Percentiles rank a stretch among this genome's conserved stretches.
Evolutionary conservation across 192 early-diverging fungal genomes (phyloP).

Genomic region (Podila clonocystis): DNA sequence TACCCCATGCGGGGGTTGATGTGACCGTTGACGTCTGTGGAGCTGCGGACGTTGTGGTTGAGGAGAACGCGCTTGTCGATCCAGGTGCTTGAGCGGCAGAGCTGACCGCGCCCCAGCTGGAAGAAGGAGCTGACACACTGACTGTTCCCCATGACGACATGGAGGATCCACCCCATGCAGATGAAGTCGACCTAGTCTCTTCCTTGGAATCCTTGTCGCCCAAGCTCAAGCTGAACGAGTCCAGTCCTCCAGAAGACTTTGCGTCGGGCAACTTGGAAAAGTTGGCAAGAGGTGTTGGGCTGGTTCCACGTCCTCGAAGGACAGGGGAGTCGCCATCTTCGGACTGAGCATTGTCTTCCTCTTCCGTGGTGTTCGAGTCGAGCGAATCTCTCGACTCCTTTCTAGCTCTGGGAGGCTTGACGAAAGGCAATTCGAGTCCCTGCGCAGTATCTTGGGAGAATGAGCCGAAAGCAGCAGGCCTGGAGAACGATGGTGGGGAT

Average conservation of each 20-base stretch:
- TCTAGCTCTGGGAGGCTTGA: constrained; percentile 28
- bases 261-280: constrained; percentile 5
- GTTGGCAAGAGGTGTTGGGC: background rate
- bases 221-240: constrained; percentile 37
- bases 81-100: background rate
- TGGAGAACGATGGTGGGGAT: background rate
- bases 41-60: background rate
- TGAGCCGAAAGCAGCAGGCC: constrained; percentile 4
- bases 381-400: constrained; percentile 34
- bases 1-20: constrained; percentile 12
- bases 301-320: constrained; percentile 1
- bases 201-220: constrained; percentile 16
- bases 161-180: constrained; percentile 34
- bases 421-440: constrained; percentile 28
- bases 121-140: constrained; percentile 3
- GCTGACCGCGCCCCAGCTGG: background rate
- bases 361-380: constrained; percentile 42
- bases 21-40: constrained; percentile 16
- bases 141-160: constrained; percentile 34
- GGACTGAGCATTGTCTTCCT: constrained; percentile 18
- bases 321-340: constrained; percentile 11
- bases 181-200: constrained; percentile 10
- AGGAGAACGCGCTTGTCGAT: background rate
- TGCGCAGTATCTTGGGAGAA: constrained; percentile 8
- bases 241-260: constrained; percentile 11